Evolutionary conservation across 176 grass and related monocot species (phyloP).

Genomic region (Chrysopogon serrulatus): DNA sequence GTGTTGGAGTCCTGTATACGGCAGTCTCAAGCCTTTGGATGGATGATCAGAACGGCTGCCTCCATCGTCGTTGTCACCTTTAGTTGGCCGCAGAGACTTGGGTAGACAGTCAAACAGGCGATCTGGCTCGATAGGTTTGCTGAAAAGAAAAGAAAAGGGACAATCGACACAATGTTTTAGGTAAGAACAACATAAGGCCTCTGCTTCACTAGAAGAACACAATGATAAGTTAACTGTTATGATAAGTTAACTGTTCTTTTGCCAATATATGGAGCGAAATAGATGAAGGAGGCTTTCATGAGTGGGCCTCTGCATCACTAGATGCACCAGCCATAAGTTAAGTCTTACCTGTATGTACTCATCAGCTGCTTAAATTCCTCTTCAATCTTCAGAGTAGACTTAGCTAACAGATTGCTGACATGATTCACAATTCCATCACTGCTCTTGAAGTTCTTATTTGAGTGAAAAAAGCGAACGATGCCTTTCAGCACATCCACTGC

Average conservation of each 20-base stretch:
- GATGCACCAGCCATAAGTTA: background rate
- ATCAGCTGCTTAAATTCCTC: constrained; percentile 87
- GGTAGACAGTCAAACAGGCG: constrained; percentile 81
- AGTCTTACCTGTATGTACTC: constrained; percentile 54
- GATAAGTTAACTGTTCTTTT: background rate
- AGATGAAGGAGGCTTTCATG: background rate
- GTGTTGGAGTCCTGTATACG: constrained; percentile 64
- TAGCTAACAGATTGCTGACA: constrained; percentile 58
- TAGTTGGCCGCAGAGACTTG: constrained; percentile 60
- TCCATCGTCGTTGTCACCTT: constrained; percentile 26
- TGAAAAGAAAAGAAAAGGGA: constrained; percentile 39
- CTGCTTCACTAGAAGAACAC: background rate
- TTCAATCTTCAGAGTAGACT: constrained; percentile 72
- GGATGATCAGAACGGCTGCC: constrained; percentile 42
- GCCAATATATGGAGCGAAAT: background rate
- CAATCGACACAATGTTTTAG: background rate
- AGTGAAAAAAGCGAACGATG: constrained; percentile 60
- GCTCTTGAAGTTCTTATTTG: constrained; percentile 74
- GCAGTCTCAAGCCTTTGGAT: constrained; percentile 67
- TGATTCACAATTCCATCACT: constrained; percentile 64
- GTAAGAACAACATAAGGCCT: background rate
- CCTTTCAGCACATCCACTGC: constrained; percentile 80
- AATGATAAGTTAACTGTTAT: background rate
- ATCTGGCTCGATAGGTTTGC: constrained; percentile 89
- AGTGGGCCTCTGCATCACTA: background rate